Conservation (phyloP, 1,139 yeast species). For the Blastobotrys apis region DNA sequence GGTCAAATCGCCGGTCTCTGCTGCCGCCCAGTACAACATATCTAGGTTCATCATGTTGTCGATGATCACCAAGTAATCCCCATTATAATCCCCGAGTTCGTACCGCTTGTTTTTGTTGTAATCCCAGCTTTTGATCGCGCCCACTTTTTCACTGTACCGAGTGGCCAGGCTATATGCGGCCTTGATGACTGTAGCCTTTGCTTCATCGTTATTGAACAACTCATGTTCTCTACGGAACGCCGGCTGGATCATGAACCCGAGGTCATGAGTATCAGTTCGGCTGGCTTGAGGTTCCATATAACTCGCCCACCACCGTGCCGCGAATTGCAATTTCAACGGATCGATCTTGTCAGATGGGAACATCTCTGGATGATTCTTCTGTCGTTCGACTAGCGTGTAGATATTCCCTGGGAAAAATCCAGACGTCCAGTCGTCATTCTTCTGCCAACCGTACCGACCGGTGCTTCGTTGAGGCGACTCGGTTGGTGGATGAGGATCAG, state of each 20-base stretch:
- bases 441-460: constrained; percentile 21
- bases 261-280: constrained; percentile 32
- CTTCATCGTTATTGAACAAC: constrained; percentile 20
- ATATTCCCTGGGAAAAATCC: constrained; percentile 34
- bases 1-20: constrained; percentile 29
- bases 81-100: constrained; percentile 19
- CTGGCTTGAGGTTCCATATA: constrained; percentile 19
- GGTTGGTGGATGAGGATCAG: constrained; percentile 6
- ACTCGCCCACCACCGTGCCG: constrained; percentile 7
- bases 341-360: constrained; percentile 17
- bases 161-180: constrained; percentile 32
- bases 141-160: constrained; percentile 29
- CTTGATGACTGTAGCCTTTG: constrained; percentile 25
- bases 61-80: constrained; percentile 32
- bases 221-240: constrained; percentile 29
- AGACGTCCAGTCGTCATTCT: constrained; percentile 28
- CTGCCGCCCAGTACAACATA: constrained; percentile 31
- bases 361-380: constrained; percentile 1
- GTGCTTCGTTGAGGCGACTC: background rate
- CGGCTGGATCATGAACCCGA: constrained; percentile 32
- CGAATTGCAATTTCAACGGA: constrained; percentile 21
- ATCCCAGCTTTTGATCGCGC: constrained; percentile 33
- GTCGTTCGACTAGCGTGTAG: constrained; percentile 28
- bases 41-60: constrained; percentile 36
- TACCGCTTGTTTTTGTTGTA: constrained; percentile 20